These are phyloP conservation scores for Hibiscus mutabilis DNA, from an alignment of 345 rosid genomes.

Conservation along the genomic window DNA sequence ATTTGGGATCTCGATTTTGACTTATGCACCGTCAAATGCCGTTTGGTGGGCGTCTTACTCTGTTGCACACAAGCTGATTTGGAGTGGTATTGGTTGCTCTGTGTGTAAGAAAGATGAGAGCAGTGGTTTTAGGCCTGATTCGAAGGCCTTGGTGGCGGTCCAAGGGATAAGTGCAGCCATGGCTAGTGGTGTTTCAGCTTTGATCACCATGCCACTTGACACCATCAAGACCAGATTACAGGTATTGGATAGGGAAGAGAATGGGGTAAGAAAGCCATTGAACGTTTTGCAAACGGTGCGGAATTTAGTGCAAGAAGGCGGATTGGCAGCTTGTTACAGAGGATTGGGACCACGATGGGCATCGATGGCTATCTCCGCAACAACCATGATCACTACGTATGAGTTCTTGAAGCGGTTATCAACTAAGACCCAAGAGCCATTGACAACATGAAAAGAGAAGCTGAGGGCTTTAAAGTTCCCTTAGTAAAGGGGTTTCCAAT, in stretches of 20 bases:
- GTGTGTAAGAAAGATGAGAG: conserved; percentile 23
- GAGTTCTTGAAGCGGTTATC: conserved; percentile 77
- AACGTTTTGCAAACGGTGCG: conserved; percentile 49
- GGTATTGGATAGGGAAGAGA: conserved; percentile 66
- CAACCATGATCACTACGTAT: conserved; percentile 85
- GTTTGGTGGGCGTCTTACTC: conserved; percentile 99
- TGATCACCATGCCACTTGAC: conserved; percentile 82
- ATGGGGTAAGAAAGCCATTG: conserved; percentile 51
- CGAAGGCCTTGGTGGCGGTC: conserved; percentile 45
- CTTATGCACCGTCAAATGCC: conserved; percentile 89
- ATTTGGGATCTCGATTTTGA: conserved; percentile 89
- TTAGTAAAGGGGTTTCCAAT: conserved; percentile 1
- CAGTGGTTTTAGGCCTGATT: conserved; percentile 25
- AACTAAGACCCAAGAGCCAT: conserved; percentile 37
- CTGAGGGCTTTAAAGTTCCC: conserved; percentile 4
- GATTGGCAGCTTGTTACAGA: conserved; percentile 69
- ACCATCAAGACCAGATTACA: conserved; percentile 83
- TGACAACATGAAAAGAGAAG: conserved; percentile 13
- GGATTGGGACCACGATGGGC: conserved; percentile 97
- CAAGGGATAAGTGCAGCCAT: conserved; percentile 69
- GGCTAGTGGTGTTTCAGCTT: conserved; percentile 75
- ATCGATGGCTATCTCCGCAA: conserved; percentile 81
- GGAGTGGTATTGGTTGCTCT: conserved; percentile 41
- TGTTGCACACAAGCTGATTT: conserved; percentile 55
- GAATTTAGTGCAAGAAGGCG: conserved; percentile 68